phyloP scores from a whole-genome alignment of 768 basidiomycete genomes.

The Fomitopsis pulvina region DNA sequence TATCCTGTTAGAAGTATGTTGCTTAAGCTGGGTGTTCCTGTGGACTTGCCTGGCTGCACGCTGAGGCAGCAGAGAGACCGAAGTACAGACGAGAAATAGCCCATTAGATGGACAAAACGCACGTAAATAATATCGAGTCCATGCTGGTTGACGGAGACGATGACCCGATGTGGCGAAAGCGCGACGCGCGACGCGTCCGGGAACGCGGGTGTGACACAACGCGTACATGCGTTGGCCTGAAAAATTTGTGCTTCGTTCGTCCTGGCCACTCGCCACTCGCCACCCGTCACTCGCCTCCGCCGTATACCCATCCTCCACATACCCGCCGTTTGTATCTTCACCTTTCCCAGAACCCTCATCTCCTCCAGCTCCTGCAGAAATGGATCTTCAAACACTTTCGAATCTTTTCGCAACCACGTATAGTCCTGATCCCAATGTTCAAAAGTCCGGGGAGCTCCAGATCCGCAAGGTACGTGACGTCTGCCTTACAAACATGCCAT shows the following conservation, averaged over 20 bases:
- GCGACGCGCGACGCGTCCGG: not conserved
- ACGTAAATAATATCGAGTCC: no score
- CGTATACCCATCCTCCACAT: not conserved
- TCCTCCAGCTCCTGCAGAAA: constrained; percentile 20
- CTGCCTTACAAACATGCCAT: not conserved
- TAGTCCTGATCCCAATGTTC: constrained; percentile 80
- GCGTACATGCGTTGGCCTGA: not conserved
- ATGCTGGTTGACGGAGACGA: no score
- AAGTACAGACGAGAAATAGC: no score
- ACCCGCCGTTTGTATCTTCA: not conserved
- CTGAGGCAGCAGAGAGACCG: no score
- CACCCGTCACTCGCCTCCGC: not conserved
- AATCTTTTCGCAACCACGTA: constrained; percentile 76
- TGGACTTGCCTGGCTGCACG: no score
- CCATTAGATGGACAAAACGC: no score
- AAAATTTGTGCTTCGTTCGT: not conserved
- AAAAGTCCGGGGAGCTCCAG: constrained; percentile 80
- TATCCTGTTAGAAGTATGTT: no score
- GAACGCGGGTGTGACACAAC: not conserved
- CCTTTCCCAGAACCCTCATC: not conserved
- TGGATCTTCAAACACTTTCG: constrained; percentile 74
- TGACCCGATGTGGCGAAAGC: no score
- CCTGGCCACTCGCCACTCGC: not conserved
- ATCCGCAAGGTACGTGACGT: constrained; percentile 63
- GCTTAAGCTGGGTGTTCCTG: no score